Base-by-base conservation (phyloP, 139 green algal genomes). In the Limnomonas spitsbergensis region DNA sequence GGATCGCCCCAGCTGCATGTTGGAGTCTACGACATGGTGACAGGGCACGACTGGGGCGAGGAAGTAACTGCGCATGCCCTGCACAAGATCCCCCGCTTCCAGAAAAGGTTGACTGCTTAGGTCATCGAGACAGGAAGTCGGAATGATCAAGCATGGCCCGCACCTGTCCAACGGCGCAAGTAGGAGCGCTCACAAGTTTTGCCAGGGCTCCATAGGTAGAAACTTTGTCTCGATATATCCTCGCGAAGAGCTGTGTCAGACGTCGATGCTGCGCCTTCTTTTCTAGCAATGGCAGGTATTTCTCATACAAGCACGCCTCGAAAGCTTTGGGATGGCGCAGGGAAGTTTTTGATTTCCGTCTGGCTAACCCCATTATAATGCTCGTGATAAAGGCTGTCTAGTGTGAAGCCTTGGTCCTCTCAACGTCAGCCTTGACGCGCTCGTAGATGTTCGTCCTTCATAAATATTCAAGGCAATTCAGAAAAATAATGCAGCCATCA, bases 1-100 rank as follows among this genome's bases (percentile, higher is more conserved):
- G 77, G 96, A 96, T 6, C 92, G 91, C 2, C 91, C 92, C n/a
- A 96, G 75, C 2, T 85, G 31, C 0, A 90, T 73, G n/a, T 82
- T 74, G 7, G 81, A 66, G 2, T 88, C 88, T 2, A 96, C 86
- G 24, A 96, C 89, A 1, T 91, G 76, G 81, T 96, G 92, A 82
- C 92, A 96, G 1, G 92, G 92, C 24, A 96, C 89, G 1, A 73
- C 31, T 0, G 92, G 92, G 0, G 91, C 91, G 78, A 85, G 94
- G 0, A 91, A 91, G 76, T 96, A 96, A 9, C 85, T 80, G 1
- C 84, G 75, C 66, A 96, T 82, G 0, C 89, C 91, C 88, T 94
- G 89, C 73, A 32, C 3, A 26, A 70, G n/a, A n/a, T n/a, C n/a
- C n/a, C n/a, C n/a, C n/a, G n/a, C n/a, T n/a, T n/a, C n/a, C n/a